Evolutionary conservation across 1,284 basidiomycete species (phyloP), one percentile per base, ranked within the genome.

Genomic region (Volvariella volvacea): DNA sequence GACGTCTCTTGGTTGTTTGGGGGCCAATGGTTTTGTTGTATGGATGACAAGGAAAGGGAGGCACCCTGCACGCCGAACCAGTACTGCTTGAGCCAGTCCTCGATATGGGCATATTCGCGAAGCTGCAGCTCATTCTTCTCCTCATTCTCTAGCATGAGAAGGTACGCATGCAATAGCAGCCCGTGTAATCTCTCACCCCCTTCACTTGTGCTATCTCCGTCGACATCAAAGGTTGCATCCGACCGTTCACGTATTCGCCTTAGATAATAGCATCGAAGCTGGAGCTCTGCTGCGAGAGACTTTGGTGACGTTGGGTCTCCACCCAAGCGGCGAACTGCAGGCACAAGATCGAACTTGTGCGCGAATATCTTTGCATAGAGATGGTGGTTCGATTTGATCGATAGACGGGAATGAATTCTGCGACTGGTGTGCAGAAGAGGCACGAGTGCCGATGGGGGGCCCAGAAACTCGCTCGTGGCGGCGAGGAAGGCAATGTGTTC

Each of bases 81-180:
- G 58, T 65, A 74, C 42, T 63, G 75, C 50, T 63, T 64, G 28
- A 78, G 52, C 78, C 73, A 83, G 32, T 44, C 61, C 50, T 66
- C 64, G 45, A 73, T 71, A 47, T 53, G 63, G 31, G 65, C 76
- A 59, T 66, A 83, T 52, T 72, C 76, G 39, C 75, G 60, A 22
- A 92, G 70, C 54, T 90, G 87, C 22, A 44, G 60, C 42, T 76
- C 68, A 55, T 93, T 93, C 61, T 78, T 82, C 30, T 83, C 87
- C 45, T 90, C 82, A 58, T 88, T 87, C 65, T 93, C 90, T 37
- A 83, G 63, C 63, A 89, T 68, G 78, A 92, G 78, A 44, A 88
- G 61, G 58, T 86, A 91, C 1, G 80, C 70, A 12, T 75, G 71
- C 70, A 80, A 85, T 2, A 92, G 70, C 36, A 82, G 63, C 6